Percentiles rank a stretch among this genome's conserved stretches.
phyloP scores from a whole-genome alignment of 371 early-diverging fungal genomes.

The Apophysomyces variabilis region DNA sequence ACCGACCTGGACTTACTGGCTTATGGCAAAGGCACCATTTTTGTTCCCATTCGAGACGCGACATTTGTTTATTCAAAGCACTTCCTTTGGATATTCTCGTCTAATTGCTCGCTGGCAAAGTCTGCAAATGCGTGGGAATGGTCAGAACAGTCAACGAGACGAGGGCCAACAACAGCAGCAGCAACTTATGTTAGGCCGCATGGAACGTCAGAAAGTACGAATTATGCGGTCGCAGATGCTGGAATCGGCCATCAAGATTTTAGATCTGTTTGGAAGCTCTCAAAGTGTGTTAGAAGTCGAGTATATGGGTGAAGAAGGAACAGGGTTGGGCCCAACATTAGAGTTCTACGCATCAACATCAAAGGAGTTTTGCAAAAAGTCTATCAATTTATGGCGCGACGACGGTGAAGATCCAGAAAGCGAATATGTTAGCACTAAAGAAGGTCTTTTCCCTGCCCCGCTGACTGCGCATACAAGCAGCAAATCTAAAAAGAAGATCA shows the following conservation, averaged over 20 bases:
- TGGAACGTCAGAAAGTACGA: conserved; percentile 84
- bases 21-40: conserved; percentile 76
- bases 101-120: conserved; percentile 69
- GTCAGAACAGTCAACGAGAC: conserved; percentile 28
- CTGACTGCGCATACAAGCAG: conserved; percentile 33
- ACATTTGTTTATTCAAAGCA: conserved; percentile 76
- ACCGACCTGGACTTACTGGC: conserved; percentile 76
- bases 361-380: conserved; percentile 69
- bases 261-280: conserved; percentile 76
- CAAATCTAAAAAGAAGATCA: conserved; percentile 46
- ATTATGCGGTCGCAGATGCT: conserved; percentile 77
- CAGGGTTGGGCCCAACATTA: conserved; percentile 92
- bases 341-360: conserved; percentile 90
- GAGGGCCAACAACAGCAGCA: conserved; percentile 30
- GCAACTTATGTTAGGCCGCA: conserved; percentile 65
- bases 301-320: conserved; percentile 93
- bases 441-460: conserved; percentile 81
- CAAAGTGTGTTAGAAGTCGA: conserved; percentile 85
- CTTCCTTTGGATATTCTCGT: conserved; percentile 86
- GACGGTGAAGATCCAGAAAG: conserved; percentile 31
- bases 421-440: conserved; percentile 47
- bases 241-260: conserved; percentile 80
- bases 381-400: conserved; percentile 67
- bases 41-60: conserved; percentile 87
- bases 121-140: conserved; percentile 48